Base-by-base conservation (phyloP, 2,329 filamentous ascomycete species). In the Calonectria montana region DNA sequence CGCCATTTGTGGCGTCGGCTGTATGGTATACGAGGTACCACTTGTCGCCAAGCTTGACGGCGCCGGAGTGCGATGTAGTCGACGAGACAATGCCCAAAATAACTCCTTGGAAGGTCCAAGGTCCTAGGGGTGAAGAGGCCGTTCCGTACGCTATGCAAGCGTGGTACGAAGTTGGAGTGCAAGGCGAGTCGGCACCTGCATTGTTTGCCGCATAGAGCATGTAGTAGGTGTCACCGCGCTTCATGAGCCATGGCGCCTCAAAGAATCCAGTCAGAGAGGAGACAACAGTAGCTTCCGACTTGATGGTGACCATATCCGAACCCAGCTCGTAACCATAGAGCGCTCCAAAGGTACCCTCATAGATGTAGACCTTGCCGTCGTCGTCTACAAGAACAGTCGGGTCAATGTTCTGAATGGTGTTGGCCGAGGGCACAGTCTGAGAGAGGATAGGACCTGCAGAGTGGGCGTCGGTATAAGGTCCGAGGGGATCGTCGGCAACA, bases 341-440 rank as follows among this genome's bases (percentile, higher is more conserved):
- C 57, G 81, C 69, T 16, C 79, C 80, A 48, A 84, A 84, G 1
- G 83, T 84, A 0, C 83, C 84, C 75, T 81, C 84, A 74, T 84
- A 85, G 18, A 85, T 71, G 50, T 80, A 85, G 7, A 81, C 82
- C 4, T 78, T 77, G 1, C 78, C 81, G 45, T 84, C 77, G 3
- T 81, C 79, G 31, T 85, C 83, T 0, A 85, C 80, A 1, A 84
- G 73, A 0, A 84, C 81, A 0, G 83, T 83, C 2, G 83, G 82
- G 39, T 85, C 83, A 39, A 85, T 85, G 65, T 85, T 85, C 37
- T 85, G 82, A 31, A 85, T 83, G 47, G 76, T 70, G 37, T 84
- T 84, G 10, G 75, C 67, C 16, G 78, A 68, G 1, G 82, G 82
- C 1, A 82, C 73, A 2, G 71, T 78, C 70, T 84, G 80, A 2